Percentiles rank a stretch among this genome's conserved stretches.
phyloP scores from a whole-genome alignment of 2,329 filamentous ascomycete species.

The Pyrenochaeta sp. region DNA sequence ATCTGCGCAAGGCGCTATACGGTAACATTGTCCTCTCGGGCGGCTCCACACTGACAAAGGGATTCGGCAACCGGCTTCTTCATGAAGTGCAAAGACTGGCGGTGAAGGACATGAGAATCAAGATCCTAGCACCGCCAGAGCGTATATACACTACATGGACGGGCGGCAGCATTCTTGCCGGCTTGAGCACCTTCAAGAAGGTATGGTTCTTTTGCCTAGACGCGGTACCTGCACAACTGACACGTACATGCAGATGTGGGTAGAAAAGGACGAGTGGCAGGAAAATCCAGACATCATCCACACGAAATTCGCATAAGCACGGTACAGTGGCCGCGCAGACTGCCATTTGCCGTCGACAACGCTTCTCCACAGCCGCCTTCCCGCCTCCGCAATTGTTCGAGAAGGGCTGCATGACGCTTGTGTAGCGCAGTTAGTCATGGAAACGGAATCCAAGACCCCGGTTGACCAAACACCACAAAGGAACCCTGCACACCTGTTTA shows the following conservation, averaged over 20 bases:
- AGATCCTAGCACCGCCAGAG: slow-evolving; percentile 97
- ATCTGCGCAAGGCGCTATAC: slow-evolving; percentile 91
- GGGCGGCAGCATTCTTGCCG: slow-evolving; percentile 94
- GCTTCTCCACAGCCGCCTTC: slow-evolving; percentile 37
- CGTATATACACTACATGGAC: slow-evolving; percentile 99
- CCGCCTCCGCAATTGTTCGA: slow-evolving; percentile 44
- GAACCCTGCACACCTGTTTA: slow-evolving; percentile 31
- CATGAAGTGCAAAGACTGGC: slow-evolving; percentile 92
- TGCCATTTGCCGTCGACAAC: slow-evolving; percentile 21
- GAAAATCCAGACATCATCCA: slow-evolving; percentile 99
- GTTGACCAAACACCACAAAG: slow-evolving; percentile 30
- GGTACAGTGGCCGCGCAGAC: slow-evolving; percentile 27
- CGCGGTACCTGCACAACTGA: slow-evolving; percentile 34
- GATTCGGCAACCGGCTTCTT: slow-evolving; percentile 91
- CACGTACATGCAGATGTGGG: slow-evolving; percentile 82
- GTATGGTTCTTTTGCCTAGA: slow-evolving; percentile 58
- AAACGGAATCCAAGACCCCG: slow-evolving; percentile 36
- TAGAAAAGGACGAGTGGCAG: slow-evolving; percentile 99
- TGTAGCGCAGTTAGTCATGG: slow-evolving; percentile 46
- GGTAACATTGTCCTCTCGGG: slow-evolving; percentile 97
- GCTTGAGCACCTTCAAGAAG: slow-evolving; percentile 98
- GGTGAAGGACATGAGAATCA: slow-evolving; percentile 99
- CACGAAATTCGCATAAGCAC: slow-evolving; percentile 83
- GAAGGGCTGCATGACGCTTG: slow-evolving; percentile 42
- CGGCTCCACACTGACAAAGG: slow-evolving; percentile 94